These are phyloP conservation scores for Fusarium illudens DNA, from an alignment of 2,329 filamentous ascomycete genomes.

Conservation along the genomic window DNA sequence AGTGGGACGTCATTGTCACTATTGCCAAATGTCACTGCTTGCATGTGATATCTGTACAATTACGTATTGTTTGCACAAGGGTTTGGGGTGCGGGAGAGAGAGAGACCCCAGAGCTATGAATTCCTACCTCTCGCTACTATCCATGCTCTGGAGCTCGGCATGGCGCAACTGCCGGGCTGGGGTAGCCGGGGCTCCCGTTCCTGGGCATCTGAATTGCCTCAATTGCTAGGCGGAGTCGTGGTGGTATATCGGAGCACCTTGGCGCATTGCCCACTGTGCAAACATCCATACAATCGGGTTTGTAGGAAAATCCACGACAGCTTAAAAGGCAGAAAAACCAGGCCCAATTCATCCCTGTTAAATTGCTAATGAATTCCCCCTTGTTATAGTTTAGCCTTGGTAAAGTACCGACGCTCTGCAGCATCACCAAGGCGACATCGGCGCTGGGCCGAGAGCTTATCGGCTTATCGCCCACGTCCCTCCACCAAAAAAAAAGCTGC, in stretches of 20 bases:
- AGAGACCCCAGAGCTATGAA: not conserved
- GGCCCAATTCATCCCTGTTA: not conserved
- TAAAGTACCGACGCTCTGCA: conserved; percentile 8
- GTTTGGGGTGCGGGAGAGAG: not conserved
- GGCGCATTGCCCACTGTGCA: not conserved
- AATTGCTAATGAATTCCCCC: not conserved
- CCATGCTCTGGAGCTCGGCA: not conserved
- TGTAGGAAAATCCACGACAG: not conserved
- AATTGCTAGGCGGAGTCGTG: not conserved
- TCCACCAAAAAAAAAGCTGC: conserved; percentile 15
- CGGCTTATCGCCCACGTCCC: conserved; percentile 37
- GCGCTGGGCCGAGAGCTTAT: conserved; percentile 36
- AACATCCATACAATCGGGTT: not conserved
- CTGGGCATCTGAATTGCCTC: not conserved
- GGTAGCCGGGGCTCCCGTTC: not conserved
- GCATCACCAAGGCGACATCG: conserved; percentile 35
- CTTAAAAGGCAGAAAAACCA: not conserved
- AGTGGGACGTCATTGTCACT: not conserved
- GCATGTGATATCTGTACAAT: not conserved
- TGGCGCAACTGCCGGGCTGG: not conserved
- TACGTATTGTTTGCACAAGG: not conserved
- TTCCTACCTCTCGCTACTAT: not conserved
- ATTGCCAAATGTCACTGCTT: not conserved
- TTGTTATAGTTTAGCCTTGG: not conserved
- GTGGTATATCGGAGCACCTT: not conserved